Evolutionary conservation across 257 asterid species (phyloP), one percentile per base, ranked within the genome.

Genomic region (Haberlea rhodopensis): DNA sequence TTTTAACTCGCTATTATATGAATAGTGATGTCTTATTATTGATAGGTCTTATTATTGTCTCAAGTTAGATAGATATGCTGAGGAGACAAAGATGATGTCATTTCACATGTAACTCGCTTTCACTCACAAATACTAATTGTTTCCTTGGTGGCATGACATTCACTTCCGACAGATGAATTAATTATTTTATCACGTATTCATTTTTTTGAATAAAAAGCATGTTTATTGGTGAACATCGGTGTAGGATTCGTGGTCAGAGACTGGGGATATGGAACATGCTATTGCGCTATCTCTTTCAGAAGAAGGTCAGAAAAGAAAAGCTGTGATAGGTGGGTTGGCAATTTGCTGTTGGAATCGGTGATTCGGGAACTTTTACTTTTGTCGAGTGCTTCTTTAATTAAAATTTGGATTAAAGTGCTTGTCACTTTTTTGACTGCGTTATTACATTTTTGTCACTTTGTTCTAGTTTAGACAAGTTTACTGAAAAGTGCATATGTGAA

Each of bases 231-330:
- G 73, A 46, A 64, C 19, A 49, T 24, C 34, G 57, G 23, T 58
- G 69, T 63, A 76, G 77, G 81, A 71, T 75, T 43, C 94, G 61
- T 31, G 57, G 63, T 69, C 83, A 27, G 98, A 88, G 75, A 74
- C 69, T 66, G 98, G 86, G 76, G 95, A 86, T 63, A 79, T 84
- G 63, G 91, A 85, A 71, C 84, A 74, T 56, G 94, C 94, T 58
- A 88, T 91, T 85, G 95, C 98, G 57, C 69, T 86, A 68, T 88
- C 98, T 59, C 89, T 83, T 71, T 78, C 84, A 51, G 95, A 88
- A 66, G 95, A 84, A 72, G 90, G 88, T 60, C 85, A 78, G 32
- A 85, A 70, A 81, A 86, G 81, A 51, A 80, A 76, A 70, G 53
- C 77, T 57, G 70, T 73, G 37, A 60, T 73, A 53, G 87, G 97